Conservation (phyloP, 345 rosid species). For the Melaleuca alternifolia region DNA sequence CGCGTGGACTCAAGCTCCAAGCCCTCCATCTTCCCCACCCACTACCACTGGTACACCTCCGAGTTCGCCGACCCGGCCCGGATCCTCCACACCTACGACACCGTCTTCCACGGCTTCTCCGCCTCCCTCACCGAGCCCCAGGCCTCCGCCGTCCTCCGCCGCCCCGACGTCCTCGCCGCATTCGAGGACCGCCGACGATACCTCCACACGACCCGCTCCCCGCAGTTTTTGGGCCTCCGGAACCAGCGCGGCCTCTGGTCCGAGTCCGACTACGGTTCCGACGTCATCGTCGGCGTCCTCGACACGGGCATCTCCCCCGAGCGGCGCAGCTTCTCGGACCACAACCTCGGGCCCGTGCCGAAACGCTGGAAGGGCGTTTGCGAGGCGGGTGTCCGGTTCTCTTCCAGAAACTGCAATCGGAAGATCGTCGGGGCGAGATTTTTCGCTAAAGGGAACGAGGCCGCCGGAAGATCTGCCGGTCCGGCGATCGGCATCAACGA, state of each 20-base stretch:
- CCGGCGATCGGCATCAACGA: constrained; percentile 49
- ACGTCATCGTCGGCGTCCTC: constrained; percentile 63
- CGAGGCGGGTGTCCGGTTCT: constrained; percentile 37
- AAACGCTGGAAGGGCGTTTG: constrained; percentile 73
- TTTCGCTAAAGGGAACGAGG: constrained; percentile 75
- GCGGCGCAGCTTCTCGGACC: constrained; percentile 67
- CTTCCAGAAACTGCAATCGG: constrained; percentile 36
- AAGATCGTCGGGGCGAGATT: constrained; percentile 75
- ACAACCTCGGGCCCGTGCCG: constrained; percentile 68
- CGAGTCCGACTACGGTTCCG: constrained; percentile 81
- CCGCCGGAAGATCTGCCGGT: constrained; percentile 28
- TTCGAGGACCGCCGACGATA: constrained; percentile 58
- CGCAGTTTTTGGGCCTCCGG: constrained; percentile 72
- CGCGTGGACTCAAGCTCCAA: constrained; percentile 60
- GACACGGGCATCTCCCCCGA: constrained; percentile 91
- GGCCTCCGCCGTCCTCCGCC: constrained; percentile 34
- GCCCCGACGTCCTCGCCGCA: constrained; percentile 61
- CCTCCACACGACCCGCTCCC: constrained; percentile 86
- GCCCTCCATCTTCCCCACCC: constrained; percentile 77
- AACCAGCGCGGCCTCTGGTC: constrained; percentile 87
- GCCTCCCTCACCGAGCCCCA: constrained; percentile 37
- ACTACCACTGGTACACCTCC: constrained; percentile 73
- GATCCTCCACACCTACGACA: constrained; percentile 75
- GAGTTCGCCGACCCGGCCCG: constrained; percentile 51
- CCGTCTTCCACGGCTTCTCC: constrained; percentile 93